Percentiles rank a stretch among this genome's conserved stretches.
Conservation (phyloP, 2,329 filamentous ascomycete species). For the Cladosporium sp. region DNA sequence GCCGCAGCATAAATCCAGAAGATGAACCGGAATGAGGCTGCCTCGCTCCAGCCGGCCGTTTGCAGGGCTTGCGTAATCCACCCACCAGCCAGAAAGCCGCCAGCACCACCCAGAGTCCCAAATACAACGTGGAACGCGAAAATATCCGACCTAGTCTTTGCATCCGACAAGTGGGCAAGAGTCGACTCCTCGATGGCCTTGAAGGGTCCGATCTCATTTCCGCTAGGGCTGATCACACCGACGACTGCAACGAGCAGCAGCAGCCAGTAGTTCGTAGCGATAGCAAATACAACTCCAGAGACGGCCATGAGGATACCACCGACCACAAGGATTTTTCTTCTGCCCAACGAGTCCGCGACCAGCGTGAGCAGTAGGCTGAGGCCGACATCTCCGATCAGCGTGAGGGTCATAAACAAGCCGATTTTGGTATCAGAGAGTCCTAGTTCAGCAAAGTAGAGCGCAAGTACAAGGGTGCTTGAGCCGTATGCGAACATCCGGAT, state of each 20-base stretch:
- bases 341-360: conserved; percentile 34
- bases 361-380: conserved; percentile 35
- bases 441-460: conserved; percentile 32
- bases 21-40: conserved; percentile 42
- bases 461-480: conserved; percentile 38
- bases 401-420: conserved; percentile 39
- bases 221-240: conserved; percentile 36
- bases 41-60: conserved; percentile 37
- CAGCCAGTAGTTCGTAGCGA: conserved; percentile 30
- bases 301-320: conserved; percentile 33
- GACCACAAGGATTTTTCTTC: conserved; percentile 31
- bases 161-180: conserved; percentile 33
- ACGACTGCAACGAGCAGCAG: conserved; percentile 35
- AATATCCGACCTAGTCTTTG: conserved; percentile 29
- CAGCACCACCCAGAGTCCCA: conserved; percentile 32
- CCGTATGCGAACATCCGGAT: conserved; percentile 66
- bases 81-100: conserved; percentile 37
- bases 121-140: conserved; percentile 36
- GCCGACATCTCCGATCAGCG: conserved; percentile 35
- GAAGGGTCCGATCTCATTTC: conserved; percentile 40
- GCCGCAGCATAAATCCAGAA: conserved; percentile 47
- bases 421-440: conserved; percentile 33
- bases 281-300: conserved; percentile 34
- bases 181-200: conserved; percentile 38
- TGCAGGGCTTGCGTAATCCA: conserved; percentile 39